Base-by-base conservation (phyloP, 2,329 filamentous ascomycete species). In the Pleomassaria siparia region DNA sequence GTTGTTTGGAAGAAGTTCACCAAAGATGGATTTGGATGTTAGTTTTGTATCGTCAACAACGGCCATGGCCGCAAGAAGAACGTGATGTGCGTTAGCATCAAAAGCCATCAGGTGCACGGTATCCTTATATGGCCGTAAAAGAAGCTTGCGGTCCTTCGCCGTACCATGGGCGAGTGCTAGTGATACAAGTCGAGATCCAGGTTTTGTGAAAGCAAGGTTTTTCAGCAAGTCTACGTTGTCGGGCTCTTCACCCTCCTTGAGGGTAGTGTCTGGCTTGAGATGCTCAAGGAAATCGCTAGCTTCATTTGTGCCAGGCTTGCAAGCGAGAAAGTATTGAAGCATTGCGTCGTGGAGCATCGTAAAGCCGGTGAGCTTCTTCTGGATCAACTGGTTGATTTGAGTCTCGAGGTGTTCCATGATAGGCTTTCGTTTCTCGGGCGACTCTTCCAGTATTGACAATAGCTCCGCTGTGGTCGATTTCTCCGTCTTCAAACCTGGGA, bases 311-410 rank as follows among this genome's bases (percentile, higher is more conserved):
- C 87, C 91, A 4, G 82, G 77, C 55, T 87, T 86, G 39, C 86
- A 84, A 62, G 88, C 92, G 44, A 90, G 75, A 73, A 92, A 96
- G 73, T 96, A 99, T 69, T 99, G 92, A 50, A 96, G 78, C 91
- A 99, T 96, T 41, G 94, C 94, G 64, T 97, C 94, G 72, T 99
- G 95, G 16, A 99, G 82, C 81, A 99, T 95, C 2, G 92, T 97
- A 74, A 99, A 97, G 9, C 90, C 92, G 1, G 90, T 95, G 74
- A 94, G 86, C 74, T 94, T 94, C 82, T 99, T 99, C 74, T 99
- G 91, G 40, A 97, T 82, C 33, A 99, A 81, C 53, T 87, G 84
- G 72, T 96, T 96, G 77, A 95, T 94, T 74, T 96, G 82, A 58
- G 89, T 87, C 55, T 86, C 81, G 45, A 97, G 78, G 65, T 88